Percentiles rank a stretch among this genome's conserved stretches.
Evolutionary conservation across 2,329 filamentous ascomycete genomes (phyloP).

Genomic region (Fusarium kyushuense): DNA sequence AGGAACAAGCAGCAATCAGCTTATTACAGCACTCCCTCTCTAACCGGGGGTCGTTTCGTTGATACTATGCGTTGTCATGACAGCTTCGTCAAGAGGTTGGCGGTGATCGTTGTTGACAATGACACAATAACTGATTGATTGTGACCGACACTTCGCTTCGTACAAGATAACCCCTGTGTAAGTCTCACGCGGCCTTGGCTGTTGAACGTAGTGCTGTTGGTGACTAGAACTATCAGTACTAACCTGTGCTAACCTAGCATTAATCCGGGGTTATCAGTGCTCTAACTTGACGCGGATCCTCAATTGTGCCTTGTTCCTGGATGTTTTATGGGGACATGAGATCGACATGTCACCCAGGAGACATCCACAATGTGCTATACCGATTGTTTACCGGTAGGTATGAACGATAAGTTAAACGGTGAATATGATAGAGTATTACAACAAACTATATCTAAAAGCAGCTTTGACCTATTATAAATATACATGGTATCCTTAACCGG

Average conservation of each 20-base stretch:
- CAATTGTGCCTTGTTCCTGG: slow-evolving; percentile 25
- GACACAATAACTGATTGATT: slow-evolving; percentile 2
- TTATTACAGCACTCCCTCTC: not conserved
- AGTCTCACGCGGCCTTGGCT: slow-evolving; percentile 22
- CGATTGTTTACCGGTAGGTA: not conserved
- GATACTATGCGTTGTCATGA: slow-evolving; percentile 28
- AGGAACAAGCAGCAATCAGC: slow-evolving; percentile 32
- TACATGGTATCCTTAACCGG: not conserved
- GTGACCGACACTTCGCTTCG: slow-evolving; percentile 10
- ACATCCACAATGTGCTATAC: not conserved
- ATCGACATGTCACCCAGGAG: not conserved
- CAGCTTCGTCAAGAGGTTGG: slow-evolving; percentile 10
- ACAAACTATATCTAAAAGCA: not conserved
- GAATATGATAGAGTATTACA: slow-evolving; percentile 9
- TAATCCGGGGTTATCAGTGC: slow-evolving; percentile 16
- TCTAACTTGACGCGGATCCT: slow-evolving; percentile 20
- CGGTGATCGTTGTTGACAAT: slow-evolving; percentile 9
- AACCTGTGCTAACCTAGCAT: not conserved
- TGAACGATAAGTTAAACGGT: not conserved
- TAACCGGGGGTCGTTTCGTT: slow-evolving; percentile 11
- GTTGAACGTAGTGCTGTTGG: slow-evolving; percentile 15
- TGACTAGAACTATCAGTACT: slow-evolving; percentile 11
- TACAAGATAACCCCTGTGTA: slow-evolving; percentile 17
- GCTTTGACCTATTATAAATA: slow-evolving; percentile 15
- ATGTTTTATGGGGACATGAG: not conserved